These are phyloP conservation scores for Graphilbum sp. DNA, from an alignment of 2,329 filamentous ascomycete species.

Conservation along the genomic window DNA sequence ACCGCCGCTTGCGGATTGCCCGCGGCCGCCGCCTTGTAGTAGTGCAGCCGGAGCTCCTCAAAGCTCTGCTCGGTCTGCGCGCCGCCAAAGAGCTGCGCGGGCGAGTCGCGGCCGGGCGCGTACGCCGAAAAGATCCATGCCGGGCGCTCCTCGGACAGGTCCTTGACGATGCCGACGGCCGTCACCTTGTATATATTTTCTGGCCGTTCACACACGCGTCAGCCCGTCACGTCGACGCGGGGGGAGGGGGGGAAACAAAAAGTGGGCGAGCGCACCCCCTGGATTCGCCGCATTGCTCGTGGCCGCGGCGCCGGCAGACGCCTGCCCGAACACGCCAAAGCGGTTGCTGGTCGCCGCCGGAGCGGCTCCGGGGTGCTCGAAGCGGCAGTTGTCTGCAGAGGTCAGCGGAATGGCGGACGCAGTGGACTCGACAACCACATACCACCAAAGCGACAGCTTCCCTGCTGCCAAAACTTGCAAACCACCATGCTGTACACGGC, in stretches of 20 bases:
- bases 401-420: too few relatives aligned
- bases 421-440: conserved; percentile 17
- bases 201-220: conserved; percentile 3
- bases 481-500: conserved; percentile 12
- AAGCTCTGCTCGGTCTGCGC: conserved; percentile 66
- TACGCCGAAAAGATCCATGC: conserved; percentile 80
- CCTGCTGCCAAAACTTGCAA: conserved; percentile 33
- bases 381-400: conserved; percentile 33
- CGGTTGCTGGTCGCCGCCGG: conserved; percentile 27
- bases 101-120: conserved; percentile 59
- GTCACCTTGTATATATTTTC: conserved; percentile 31
- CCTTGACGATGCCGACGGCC: conserved; percentile 42
- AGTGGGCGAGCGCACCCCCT: background rate
- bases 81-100: conserved; percentile 72
- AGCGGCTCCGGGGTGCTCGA: conserved; percentile 28
- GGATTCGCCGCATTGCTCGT: background rate
- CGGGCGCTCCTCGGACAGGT: conserved; percentile 56
- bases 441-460: conserved; percentile 36
- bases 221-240: too few relatives aligned
- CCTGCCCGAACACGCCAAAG: conserved; percentile 26
- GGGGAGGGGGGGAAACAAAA: too few relatives aligned
- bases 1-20: conserved; percentile 43
- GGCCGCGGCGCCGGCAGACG: background rate
- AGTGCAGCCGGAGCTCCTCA: conserved; percentile 72
- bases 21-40: conserved; percentile 39